These are phyloP conservation scores for Salvia hispanica DNA, from an alignment of 257 asterid species.

Conservation along the genomic window DNA sequence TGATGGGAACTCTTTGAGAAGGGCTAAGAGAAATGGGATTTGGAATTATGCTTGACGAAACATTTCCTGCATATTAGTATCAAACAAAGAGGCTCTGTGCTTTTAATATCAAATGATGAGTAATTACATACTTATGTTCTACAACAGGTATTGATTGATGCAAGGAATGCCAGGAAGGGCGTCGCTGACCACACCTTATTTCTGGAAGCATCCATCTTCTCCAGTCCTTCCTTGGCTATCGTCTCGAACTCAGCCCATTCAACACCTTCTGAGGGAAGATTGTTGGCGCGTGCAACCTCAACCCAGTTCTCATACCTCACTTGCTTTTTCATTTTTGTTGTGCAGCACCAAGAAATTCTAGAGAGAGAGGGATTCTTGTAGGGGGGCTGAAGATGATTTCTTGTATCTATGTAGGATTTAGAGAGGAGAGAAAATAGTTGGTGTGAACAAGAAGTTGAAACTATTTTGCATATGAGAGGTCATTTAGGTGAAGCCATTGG, in stretches of 20 bases:
- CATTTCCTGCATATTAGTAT: slow-evolving; percentile 1
- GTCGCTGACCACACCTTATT: slow-evolving; percentile 32
- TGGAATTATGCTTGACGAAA: slow-evolving; percentile 25
- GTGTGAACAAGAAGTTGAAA: slow-evolving; percentile 20
- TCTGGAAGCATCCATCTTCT: slow-evolving; percentile 29
- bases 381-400: slow-evolving; percentile 12
- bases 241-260: slow-evolving; percentile 56
- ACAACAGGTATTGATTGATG: slow-evolving; percentile 44
- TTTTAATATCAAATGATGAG: slow-evolving; percentile 35
- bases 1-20: slow-evolving; percentile 19
- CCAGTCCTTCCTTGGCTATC: slow-evolving; percentile 53
- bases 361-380: slow-evolving; percentile 12
- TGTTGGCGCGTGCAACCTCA: slow-evolving; percentile 58
- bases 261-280: slow-evolving; percentile 47
- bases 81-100: slow-evolving; percentile 10
- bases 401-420: slow-evolving; percentile 3
- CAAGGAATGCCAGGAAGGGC: slow-evolving; percentile 35
- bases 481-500: slow-evolving; percentile 23
- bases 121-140: slow-evolving; percentile 27
- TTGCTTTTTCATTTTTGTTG: slow-evolving; percentile 44
- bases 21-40: slow-evolving; percentile 24
- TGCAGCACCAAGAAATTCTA: not conserved
- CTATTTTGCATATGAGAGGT: slow-evolving; percentile 21
- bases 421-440: slow-evolving; percentile 22
- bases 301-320: slow-evolving; percentile 44